Percentiles rank a stretch among this genome's conserved stretches.
Conservation (phyloP, 2,329 filamentous ascomycete species). For the Penicillium fuscoglaucum region DNA sequence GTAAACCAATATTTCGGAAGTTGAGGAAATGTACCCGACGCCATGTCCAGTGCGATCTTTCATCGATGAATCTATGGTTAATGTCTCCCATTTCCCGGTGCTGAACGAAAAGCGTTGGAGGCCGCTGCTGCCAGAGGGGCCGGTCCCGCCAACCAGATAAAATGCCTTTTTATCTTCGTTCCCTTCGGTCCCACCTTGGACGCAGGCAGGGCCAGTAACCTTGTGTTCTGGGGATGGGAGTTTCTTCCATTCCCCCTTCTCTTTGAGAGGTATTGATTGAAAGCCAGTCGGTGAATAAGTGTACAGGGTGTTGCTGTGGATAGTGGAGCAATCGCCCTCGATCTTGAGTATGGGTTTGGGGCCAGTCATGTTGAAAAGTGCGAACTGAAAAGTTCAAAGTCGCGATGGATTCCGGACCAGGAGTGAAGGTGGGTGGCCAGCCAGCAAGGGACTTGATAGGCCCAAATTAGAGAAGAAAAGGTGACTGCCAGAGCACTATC, state of each 20-base stretch:
- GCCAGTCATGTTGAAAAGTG: slow-evolving; percentile 60
- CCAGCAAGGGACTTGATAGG: slow-evolving; percentile 23
- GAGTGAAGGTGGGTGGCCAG: slow-evolving; percentile 28
- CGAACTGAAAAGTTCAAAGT: slow-evolving; percentile 12
- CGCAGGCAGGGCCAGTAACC: slow-evolving; percentile 75
- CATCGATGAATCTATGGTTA: slow-evolving; percentile 56
- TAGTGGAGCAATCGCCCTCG: slow-evolving; percentile 75
- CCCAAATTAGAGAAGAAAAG: slow-evolving; percentile 23
- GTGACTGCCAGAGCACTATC: slow-evolving; percentile 42
- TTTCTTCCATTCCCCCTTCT: slow-evolving; percentile 70
- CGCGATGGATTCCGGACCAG: slow-evolving; percentile 32
- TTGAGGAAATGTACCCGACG: slow-evolving; percentile 69
- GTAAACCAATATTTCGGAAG: slow-evolving; percentile 75
- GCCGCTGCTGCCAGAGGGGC: slow-evolving; percentile 64
- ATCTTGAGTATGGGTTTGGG: slow-evolving; percentile 70
- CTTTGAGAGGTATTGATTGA: slow-evolving; percentile 67
- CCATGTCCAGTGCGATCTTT: slow-evolving; percentile 73
- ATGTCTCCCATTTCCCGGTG: slow-evolving; percentile 58
- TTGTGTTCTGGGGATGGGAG: slow-evolving; percentile 62
- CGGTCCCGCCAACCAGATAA: slow-evolving; percentile 79
- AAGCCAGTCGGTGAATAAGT: slow-evolving; percentile 75
- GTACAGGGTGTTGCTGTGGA: slow-evolving; percentile 81
- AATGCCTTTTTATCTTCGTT: slow-evolving; percentile 54
- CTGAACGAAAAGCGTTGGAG: slow-evolving; percentile 68
- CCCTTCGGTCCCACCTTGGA: slow-evolving; percentile 63